Percentiles rank a stretch among this genome's conserved stretches.
Evolutionary conservation across 441 rosid species (phyloP).

Genomic region (Eruca vesicaria): DNA sequence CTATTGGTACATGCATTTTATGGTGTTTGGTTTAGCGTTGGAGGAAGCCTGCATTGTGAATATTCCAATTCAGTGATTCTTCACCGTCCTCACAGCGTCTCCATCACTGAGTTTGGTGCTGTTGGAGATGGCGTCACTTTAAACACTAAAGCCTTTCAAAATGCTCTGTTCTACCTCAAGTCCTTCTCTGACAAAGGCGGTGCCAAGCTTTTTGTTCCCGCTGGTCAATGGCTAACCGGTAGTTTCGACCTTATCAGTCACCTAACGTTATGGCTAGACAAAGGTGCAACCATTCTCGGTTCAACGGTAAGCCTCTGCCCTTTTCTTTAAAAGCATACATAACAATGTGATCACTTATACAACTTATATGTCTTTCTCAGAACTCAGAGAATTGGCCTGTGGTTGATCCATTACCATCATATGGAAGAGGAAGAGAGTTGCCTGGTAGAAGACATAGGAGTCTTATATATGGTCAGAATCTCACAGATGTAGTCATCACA

Average conservation of each 20-base stretch:
- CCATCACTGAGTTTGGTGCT: constrained; percentile 94
- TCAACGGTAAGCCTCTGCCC: constrained; percentile 57
- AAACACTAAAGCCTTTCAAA: constrained; percentile 97
- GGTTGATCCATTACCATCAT: constrained; percentile 93
- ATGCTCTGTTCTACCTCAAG: constrained; percentile 95
- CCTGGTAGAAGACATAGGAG: constrained; percentile 90
- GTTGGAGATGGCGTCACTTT: constrained; percentile 95
- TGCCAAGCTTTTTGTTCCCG: constrained; percentile 94
- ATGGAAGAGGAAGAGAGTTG: constrained; percentile 94
- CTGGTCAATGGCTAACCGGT: constrained; percentile 97
- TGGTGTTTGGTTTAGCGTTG: constrained; percentile 50
- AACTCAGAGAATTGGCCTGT: constrained; percentile 85
- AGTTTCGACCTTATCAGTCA: constrained; percentile 96
- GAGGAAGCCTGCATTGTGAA: constrained; percentile 58
- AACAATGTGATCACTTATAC: not conserved
- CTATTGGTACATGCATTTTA: constrained; percentile 58
- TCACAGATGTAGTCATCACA: constrained; percentile 90
- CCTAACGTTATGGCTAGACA: constrained; percentile 87
- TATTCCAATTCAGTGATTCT: constrained; percentile 36
- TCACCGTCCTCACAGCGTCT: constrained; percentile 89
- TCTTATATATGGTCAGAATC: constrained; percentile 84
- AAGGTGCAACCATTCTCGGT: constrained; percentile 89
- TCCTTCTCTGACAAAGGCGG: constrained; percentile 96
- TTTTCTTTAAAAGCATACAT: constrained; percentile 6
- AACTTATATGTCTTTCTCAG: constrained; percentile 35